These are phyloP conservation scores for Leccinellum rugosiceps DNA, from an alignment of 768 basidiomycete species.

Conservation along the genomic window DNA sequence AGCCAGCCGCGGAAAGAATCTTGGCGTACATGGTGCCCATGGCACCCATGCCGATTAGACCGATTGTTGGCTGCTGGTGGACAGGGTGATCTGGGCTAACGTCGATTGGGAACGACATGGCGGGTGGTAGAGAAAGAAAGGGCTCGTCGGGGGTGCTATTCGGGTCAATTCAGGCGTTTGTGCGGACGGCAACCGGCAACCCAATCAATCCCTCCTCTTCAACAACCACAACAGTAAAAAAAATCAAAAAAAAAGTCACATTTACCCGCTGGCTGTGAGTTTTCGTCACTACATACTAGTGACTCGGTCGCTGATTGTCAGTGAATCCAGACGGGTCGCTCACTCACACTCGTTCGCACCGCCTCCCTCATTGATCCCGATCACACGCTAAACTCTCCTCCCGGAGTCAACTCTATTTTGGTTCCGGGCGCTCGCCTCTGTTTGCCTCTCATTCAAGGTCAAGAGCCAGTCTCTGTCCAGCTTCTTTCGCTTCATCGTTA, in stretches of 20 bases:
- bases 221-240: background rate
- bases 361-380: constrained; percentile 12
- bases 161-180: background rate
- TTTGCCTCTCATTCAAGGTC: background rate
- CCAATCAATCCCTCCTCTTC: background rate
- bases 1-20: constrained; percentile 73
- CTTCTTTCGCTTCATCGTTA: background rate
- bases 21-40: constrained; percentile 96
- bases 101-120: constrained; percentile 22
- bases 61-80: constrained; percentile 70
- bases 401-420: constrained; percentile 22
- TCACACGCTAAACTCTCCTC: constrained; percentile 6
- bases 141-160: too few relatives aligned
- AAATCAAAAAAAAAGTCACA: too few relatives aligned
- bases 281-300: background rate
- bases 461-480: background rate
- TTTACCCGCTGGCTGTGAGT: background rate
- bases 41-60: constrained; percentile 95
- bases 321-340: constrained; percentile 2
- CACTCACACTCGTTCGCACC: constrained; percentile 10
- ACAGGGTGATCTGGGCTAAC: constrained; percentile 34
- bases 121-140: background rate
- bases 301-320: too few relatives aligned
- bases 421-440: constrained; percentile 3
- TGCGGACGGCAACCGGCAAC: background rate